Conservation (phyloP, 768 basidiomycete species). For the Trichaptum fuscoviolaceum region DNA sequence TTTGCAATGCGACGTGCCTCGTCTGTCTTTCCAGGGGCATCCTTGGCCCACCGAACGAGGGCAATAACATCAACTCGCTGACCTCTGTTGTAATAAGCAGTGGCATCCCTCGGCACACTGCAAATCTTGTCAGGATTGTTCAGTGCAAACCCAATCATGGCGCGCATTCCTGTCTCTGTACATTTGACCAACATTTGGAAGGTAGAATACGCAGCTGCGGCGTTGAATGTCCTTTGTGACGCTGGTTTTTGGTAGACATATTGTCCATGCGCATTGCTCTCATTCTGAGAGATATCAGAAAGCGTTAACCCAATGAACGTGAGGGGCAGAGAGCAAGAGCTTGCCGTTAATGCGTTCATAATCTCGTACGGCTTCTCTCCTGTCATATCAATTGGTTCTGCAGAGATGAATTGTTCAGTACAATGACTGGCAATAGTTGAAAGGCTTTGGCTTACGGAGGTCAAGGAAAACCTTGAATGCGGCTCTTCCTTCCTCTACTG, state of each 20-base stretch:
- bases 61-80: slow-evolving; percentile 30
- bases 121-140: slow-evolving; percentile 33
- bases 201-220: slow-evolving; percentile 22
- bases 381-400: slow-evolving; percentile 34
- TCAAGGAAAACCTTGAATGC: slow-evolving; percentile 41
- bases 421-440: neutral
- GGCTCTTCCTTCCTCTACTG: slow-evolving; percentile 40
- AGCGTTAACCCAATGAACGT: neutral
- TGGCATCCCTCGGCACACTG: slow-evolving; percentile 23
- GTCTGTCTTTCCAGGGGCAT: slow-evolving; percentile 24
- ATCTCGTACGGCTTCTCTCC: slow-evolving; percentile 43
- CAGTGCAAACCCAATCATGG: slow-evolving; percentile 35
- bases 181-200: slow-evolving; percentile 26
- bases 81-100: slow-evolving; percentile 35
- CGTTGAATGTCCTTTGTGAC: slow-evolving; percentile 26
- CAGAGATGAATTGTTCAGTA: slow-evolving; percentile 11
- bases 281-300: slow-evolving; percentile 29
- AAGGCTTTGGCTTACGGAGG: slow-evolving; percentile 29
- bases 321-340: neutral
- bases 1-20: slow-evolving; percentile 26
- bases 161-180: slow-evolving; percentile 21
- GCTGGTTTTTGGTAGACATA: slow-evolving; percentile 40
- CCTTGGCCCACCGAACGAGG: slow-evolving; percentile 31
- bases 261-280: slow-evolving; percentile 26
- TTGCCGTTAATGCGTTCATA: slow-evolving; percentile 36